Evolutionary conservation across 2,329 filamentous ascomycete species (phyloP).

Genomic region (Aspergillus amoenus): DNA sequence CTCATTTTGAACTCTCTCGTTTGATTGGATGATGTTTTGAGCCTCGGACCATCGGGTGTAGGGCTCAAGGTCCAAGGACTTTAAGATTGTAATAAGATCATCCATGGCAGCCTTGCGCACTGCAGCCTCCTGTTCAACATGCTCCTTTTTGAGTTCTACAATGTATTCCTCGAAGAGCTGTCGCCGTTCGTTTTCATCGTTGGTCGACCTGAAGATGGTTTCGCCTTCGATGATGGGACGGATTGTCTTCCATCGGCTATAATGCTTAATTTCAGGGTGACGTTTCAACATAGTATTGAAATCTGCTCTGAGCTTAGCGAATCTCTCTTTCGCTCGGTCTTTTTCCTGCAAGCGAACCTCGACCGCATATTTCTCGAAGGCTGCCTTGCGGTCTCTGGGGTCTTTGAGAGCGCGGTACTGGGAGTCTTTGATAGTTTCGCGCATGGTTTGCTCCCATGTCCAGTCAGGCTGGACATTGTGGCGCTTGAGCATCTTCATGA

Average conservation of each 20-base stretch:
- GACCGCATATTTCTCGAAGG: slow-evolving; percentile 92
- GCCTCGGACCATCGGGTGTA: slow-evolving; percentile 95
- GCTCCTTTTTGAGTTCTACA: slow-evolving; percentile 73
- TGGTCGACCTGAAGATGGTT: slow-evolving; percentile 90
- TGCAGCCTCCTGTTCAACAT: slow-evolving; percentile 72
- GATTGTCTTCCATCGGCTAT: slow-evolving; percentile 95
- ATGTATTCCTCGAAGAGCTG: slow-evolving; percentile 95
- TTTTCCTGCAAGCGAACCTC: slow-evolving; percentile 91
- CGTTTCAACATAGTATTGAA: slow-evolving; percentile 95
- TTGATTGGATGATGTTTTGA: slow-evolving; percentile 75
- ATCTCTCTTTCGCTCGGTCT: slow-evolving; percentile 87
- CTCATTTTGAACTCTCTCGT: slow-evolving; percentile 74
- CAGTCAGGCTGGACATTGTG: slow-evolving; percentile 86
- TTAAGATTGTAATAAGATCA: slow-evolving; percentile 74
- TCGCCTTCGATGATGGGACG: slow-evolving; percentile 92
- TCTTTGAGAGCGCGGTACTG: slow-evolving; percentile 93
- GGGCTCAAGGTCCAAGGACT: slow-evolving; percentile 78
- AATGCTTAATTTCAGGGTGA: slow-evolving; percentile 95
- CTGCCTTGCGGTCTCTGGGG: slow-evolving; percentile 82
- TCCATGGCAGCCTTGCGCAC: slow-evolving; percentile 79
- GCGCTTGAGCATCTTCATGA: slow-evolving; percentile 83
- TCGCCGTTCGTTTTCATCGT: slow-evolving; percentile 80
- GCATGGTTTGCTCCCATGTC: slow-evolving; percentile 88
- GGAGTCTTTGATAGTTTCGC: slow-evolving; percentile 80
- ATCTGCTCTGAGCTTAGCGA: slow-evolving; percentile 87